phyloP scores from a whole-genome alignment of 1,284 basidiomycete genomes.

The Gymnopus androsaceus region DNA sequence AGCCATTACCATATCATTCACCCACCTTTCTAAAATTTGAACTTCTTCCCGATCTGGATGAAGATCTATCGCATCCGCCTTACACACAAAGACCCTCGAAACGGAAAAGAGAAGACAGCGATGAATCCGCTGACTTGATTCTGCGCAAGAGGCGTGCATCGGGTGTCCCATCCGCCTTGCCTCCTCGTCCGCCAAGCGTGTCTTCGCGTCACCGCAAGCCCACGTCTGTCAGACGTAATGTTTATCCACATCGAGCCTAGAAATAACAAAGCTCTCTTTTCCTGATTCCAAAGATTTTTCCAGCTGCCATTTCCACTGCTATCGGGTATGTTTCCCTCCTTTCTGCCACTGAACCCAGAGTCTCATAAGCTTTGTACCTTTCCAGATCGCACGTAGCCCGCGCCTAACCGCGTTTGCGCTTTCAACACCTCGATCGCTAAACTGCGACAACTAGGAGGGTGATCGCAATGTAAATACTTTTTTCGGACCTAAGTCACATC shows the following conservation, averaged over 20 bases:
- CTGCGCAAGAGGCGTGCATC: constrained; percentile 21
- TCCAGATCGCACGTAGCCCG: neutral
- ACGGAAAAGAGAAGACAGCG: constrained; percentile 50
- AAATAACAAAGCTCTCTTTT: neutral
- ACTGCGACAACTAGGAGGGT: constrained; percentile 1
- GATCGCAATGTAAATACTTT: constrained; percentile 2
- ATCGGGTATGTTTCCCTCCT: constrained; percentile 6
- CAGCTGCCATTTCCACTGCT: neutral
- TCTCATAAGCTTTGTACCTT: neutral
- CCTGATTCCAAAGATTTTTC: neutral
- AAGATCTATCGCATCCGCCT: constrained; percentile 68
- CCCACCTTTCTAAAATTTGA: constrained; percentile 69
- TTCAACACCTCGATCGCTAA: neutral
- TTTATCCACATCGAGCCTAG: constrained; percentile 11
- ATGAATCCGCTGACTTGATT: constrained; percentile 25
- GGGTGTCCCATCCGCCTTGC: neutral
- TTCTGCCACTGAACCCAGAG: neutral
- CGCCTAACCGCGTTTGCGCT: neutral
- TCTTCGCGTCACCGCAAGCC: constrained; percentile 8
- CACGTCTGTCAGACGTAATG: constrained; percentile 1
- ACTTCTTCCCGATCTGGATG: constrained; percentile 62
- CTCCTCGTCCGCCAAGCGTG: constrained; percentile 12
- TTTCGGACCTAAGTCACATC: too few species aligned
- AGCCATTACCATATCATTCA: constrained; percentile 67
- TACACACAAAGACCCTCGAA: constrained; percentile 56